phyloP scores from a whole-genome alignment of 257 asterid genomes.

The Solanum pinnatisectum region DNA sequence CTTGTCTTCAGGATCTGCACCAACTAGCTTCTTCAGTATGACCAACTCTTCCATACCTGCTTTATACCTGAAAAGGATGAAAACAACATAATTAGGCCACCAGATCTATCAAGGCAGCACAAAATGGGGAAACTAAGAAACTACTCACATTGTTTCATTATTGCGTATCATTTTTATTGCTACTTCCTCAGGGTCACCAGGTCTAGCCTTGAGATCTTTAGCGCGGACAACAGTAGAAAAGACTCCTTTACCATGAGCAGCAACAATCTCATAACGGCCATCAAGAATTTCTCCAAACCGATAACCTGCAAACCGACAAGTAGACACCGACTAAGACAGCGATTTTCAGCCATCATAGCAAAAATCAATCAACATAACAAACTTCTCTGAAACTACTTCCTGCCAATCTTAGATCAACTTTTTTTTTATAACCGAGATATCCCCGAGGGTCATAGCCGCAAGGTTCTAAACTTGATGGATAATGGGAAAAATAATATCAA shows the following conservation, averaged over 20 bases:
- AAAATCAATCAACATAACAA: neutral
- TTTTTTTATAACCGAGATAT: neutral
- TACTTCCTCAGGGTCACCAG: slow-evolving; percentile 76
- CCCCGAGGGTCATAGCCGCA: neutral
- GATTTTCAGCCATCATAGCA: neutral
- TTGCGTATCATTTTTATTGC: slow-evolving; percentile 93
- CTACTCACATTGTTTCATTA: slow-evolving; percentile 87
- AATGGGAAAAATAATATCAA: neutral
- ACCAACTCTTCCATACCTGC: slow-evolving; percentile 97
- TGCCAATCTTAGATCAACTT: neutral
- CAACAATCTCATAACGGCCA: slow-evolving; percentile 84
- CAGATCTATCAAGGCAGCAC: neutral
- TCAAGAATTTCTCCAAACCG: slow-evolving; percentile 95
- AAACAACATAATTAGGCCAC: neutral
- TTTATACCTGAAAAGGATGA: slow-evolving; percentile 52
- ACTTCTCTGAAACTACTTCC: neutral
- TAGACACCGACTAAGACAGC: neutral
- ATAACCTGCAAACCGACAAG: slow-evolving; percentile 41
- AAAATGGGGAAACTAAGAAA: slow-evolving; percentile 3
- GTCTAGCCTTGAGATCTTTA: slow-evolving; percentile 79
- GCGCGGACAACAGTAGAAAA: slow-evolving; percentile 97
- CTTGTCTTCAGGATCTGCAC: slow-evolving; percentile 91
- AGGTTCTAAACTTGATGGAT: neutral
- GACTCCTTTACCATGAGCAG: slow-evolving; percentile 98
- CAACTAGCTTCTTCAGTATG: slow-evolving; percentile 82